These are phyloP conservation scores for Rhizoclosmatium globosum DNA, from an alignment of 192 early-diverging fungal genomes.

Conservation along the genomic window DNA sequence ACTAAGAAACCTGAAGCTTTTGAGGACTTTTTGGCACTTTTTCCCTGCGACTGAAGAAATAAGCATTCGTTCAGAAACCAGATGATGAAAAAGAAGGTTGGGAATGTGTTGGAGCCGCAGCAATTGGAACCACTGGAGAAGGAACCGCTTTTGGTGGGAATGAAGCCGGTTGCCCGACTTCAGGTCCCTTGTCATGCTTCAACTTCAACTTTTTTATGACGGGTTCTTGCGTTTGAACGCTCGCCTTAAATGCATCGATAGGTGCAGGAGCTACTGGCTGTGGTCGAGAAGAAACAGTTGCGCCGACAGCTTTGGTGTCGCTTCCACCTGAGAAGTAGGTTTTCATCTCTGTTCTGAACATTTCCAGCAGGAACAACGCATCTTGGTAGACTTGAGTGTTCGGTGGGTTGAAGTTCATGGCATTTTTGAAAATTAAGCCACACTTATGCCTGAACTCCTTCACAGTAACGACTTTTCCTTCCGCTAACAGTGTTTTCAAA, in stretches of 20 bases:
- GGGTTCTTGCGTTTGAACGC: slow-evolving; percentile 6
- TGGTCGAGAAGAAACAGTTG: neutral
- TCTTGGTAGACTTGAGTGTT: slow-evolving; percentile 71
- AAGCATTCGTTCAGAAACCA: slow-evolving; percentile 9
- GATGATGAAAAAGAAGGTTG: neutral
- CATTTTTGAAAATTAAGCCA: slow-evolving; percentile 64
- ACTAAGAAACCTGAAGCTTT: slow-evolving; percentile 27
- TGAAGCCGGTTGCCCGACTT: neutral
- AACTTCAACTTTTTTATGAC: slow-evolving; percentile 21
- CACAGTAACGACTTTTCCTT: slow-evolving; percentile 61
- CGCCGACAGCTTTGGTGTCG: neutral
- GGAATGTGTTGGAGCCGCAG: neutral
- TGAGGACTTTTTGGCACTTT: slow-evolving; percentile 27
- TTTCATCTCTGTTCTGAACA: slow-evolving; percentile 11
- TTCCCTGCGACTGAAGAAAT: slow-evolving; percentile 21
- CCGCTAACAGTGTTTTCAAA: slow-evolving; percentile 73
- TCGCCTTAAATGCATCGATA: neutral
- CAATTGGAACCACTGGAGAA: neutral
- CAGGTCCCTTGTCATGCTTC: slow-evolving; percentile 12
- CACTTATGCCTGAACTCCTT: slow-evolving; percentile 75
- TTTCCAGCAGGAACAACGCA: slow-evolving; percentile 61
- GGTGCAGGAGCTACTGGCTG: neutral
- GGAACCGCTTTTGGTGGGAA: neutral
- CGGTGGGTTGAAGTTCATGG: slow-evolving; percentile 72
- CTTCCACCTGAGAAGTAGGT: slow-evolving; percentile 2